Base-by-base conservation (phyloP, 2,329 filamentous ascomycete genomes). In the Alternaria postmessia region DNA sequence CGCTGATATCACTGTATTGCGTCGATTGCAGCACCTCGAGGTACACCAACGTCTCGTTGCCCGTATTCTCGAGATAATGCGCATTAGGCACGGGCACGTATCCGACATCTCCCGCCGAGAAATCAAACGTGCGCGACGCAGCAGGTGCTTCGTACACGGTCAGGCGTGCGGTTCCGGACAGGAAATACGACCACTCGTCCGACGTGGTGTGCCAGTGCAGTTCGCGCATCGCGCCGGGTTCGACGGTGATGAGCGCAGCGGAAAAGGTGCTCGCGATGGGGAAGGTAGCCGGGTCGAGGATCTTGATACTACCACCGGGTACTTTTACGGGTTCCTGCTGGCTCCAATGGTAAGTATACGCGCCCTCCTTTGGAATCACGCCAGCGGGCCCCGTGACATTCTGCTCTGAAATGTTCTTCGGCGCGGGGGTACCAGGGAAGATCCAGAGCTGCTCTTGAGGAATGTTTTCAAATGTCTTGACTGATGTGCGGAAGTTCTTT, bases 141-240 rank as follows among this genome's bases (percentile, higher is more conserved):
- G 77, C 73, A 0, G 85, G 84, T 0, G 86, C 86, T 22, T 78
- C 67, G 75, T 84, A 88, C 26, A 88, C 80, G 1, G 86, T 88
- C 38, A 87, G 80, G 9, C 87, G 82, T 0, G 82, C 87, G 11
- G 81, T 81, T 0, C 87, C 87, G 54, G 81, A 73, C 7, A 88
- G 75, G 78, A 89, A 87, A 75, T 85, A 88, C 51, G 82, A 82
- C 87, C 87, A 89, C 73, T 89, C 87, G 70, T 88, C 86, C 8
- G 81, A 83, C 1, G 80, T 82, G 1, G 85, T 84, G 76, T 89
- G 87, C 87, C 87, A 89, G 77, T 89, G 87, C 43, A 89, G 78
- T 70, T 89, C 87, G 22, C 87, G 83, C 85, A 89, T 86, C 1
- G 86, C 87, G n/a, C 87, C 87, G 0, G 87, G 86, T 66, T 87